Evolutionary conservation across 768 basidiomycete species (phyloP), one percentile per base, ranked within the genome.

Genomic region (Boletus reticulatus): DNA sequence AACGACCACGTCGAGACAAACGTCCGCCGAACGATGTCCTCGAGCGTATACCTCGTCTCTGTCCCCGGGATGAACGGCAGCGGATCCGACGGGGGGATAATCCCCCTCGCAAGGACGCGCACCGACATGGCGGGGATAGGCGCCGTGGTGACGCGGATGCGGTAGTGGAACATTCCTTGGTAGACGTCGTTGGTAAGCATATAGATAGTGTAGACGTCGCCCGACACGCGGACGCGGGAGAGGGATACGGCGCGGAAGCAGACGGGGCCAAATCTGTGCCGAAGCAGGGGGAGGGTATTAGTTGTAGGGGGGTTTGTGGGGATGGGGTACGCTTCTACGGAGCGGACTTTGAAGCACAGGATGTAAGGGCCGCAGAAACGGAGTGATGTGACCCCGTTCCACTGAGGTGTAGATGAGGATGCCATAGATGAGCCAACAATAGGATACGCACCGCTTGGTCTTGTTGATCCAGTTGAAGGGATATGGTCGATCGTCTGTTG

Each of bases 81-180:
- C 2, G 39, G 43, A 1, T 45, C 50, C 6, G 34, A 11, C 6
- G 44, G 2, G 11, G 3, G 36, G 11, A 50, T 57, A 9, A 34
- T 16, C 1, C 62, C 58, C 20, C 24, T 55, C 24, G 56, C 79
- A 3, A 77, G 64, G 4, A 81, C 73, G 4, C 63, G 61, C 10
- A 84, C 75, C 5, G 75, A 69, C 47, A 82, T 66, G 19, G 68
- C 55, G 4, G 77, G 66, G 4, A 59, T 64, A 5, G 62, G 56
- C 3, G 63, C 53, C 2, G 72, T 55, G 3, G 50, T 53, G 12
- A 80, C 48, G 9, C 65, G 59, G n/a, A 82, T 71, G 24, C 64
- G 48, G 53, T 73, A 85, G 50, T 78, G 77, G 58, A 80, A 82
- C 29, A 85, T 74, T 2, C 84, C 83, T 63, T 76, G 78, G 24